Evolutionary conservation across 345 rosid genomes (phyloP), one percentile per base, ranked within the genome.

Genomic region (Angophora floribunda): DNA sequence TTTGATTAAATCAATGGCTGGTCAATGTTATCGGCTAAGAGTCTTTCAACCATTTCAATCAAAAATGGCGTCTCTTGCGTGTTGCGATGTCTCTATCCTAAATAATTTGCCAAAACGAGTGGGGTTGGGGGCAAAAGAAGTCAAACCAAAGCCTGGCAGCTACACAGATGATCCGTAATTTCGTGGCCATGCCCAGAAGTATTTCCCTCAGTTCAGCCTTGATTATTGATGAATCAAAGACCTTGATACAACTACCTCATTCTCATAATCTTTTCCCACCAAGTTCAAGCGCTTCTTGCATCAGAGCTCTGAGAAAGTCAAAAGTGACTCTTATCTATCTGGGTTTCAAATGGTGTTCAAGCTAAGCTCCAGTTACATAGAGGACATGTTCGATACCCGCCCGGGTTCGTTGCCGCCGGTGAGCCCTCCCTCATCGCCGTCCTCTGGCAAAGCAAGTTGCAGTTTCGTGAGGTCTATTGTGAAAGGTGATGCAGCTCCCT

Each of bases 331-430:
- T 63, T 14, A 13, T 13, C 19, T 14, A n/a, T 63, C 75, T 63
- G 75, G 75, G 75, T n/a, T 63, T 63, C 17, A n/a, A 0, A n/a
- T 63, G 1, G 41, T n/a, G 75, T 63, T n/a, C 75, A 3, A 63
- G 2, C 0, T n/a, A 63, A 63, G 41, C 75, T 63, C 41, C 19
- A n/a, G 1, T 63, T 14, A 63, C 75, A 63, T 63, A 63, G 75
- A n/a, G 36, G 41, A 63, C 19, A 14, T 14, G 15, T n/a, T n/a
- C 2, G 0, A 63, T n/a, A n/a, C 41, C 41, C 2, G 19, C 75
- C 41, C 7, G 19, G 75, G 41, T 63, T 13, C 41, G 17, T n/a
- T 3, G 2, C 75, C 0, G 0, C 36, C 17, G n/a, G 75, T 0
- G 9, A 63, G 75, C 14, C 36, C 19, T n/a, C 36, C 75, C 13